Conservation (phyloP, 2,329 filamentous ascomycete genomes). For the Aspergillus caelatus region DNA sequence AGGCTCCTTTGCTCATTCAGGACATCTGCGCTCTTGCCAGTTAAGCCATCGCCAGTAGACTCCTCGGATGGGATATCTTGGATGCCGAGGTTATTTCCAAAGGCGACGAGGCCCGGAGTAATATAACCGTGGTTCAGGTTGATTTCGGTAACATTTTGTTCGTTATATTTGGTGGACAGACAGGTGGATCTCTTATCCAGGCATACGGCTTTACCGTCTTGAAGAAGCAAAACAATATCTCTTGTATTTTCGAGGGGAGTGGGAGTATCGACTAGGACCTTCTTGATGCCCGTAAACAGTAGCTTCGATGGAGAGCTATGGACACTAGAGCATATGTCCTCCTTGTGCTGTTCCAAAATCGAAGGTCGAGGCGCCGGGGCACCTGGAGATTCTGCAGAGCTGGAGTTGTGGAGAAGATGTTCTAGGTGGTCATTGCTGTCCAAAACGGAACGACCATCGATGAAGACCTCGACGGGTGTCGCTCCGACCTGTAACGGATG, state of each 20-base stretch:
- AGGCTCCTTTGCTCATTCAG: slow-evolving; percentile 18
- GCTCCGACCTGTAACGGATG: slow-evolving; percentile 64
- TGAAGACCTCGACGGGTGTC: slow-evolving; percentile 64
- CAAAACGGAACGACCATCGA: slow-evolving; percentile 51
- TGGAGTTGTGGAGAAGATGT: background rate
- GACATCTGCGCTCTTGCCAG: slow-evolving; percentile 58
- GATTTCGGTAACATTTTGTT: background rate
- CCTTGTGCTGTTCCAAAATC: background rate
- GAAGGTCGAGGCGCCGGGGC: background rate
- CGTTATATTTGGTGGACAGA: background rate
- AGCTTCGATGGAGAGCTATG: background rate
- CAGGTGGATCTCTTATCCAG: background rate
- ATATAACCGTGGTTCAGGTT: slow-evolving; percentile 1
- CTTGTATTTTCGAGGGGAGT: background rate
- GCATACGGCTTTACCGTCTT: background rate
- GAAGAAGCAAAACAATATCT: background rate
- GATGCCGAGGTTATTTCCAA: slow-evolving; percentile 44
- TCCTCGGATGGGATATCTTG: slow-evolving; percentile 57
- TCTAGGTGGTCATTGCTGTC: background rate
- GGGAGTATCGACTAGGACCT: background rate
- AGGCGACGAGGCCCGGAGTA: slow-evolving; percentile 6
- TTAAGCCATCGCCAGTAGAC: slow-evolving; percentile 50
- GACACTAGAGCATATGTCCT: background rate
- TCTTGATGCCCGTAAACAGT: background rate
- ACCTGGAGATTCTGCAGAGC: background rate